Evolutionary conservation across 2,329 filamentous ascomycete genomes (phyloP), one percentile per base, ranked within the genome.

Genomic region (Penicillium griseofulvum): DNA sequence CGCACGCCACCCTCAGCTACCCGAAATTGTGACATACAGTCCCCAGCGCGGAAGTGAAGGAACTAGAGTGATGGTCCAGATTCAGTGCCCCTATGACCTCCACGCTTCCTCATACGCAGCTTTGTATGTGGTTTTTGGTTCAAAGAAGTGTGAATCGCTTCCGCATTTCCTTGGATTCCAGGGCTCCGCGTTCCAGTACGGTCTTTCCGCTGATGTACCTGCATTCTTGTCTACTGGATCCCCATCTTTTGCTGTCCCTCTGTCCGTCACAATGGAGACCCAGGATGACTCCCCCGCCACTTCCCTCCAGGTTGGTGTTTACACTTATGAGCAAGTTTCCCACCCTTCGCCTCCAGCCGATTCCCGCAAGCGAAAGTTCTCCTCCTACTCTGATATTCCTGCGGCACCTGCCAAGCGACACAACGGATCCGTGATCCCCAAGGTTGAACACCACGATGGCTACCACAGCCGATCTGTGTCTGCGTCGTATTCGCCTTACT

Each of bases 21-120:
- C 84, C 55, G 81, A 86, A 66, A 77, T 96, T 61, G 80, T 86
- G 56, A 87, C 87, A 55, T 90, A 83, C 71, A 81, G 85, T 56
- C 93, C 92, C 17, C 76, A 78, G 42, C 80, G 83, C 66, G 92
- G 91, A 41, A 75, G 80, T 33, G 81, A 83, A 67, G 88, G 89
- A 51, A 88, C 87, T 19, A 86, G 86, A 65, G 78, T 96, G 10
- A 81, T 83, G 56, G 80, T 96, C 60, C 87, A 89, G 69, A 83
- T 96, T 29, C 85, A 87, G 49, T 87, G 88, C 41, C 82, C 87
- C 57, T 90, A 89, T 75, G 88, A 96, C 68, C 76, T 96, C 54
- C 82, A 86, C 72, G 81, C 80, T 31, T 81, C 80, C 55, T 81
- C 78, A 65, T 78, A 68, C 41, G 68, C 68, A 11, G 60, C 80